Evolutionary conservation across 768 basidiomycete species (phyloP), one percentile per base, ranked within the genome.

Genomic region (Suillus paluster): DNA sequence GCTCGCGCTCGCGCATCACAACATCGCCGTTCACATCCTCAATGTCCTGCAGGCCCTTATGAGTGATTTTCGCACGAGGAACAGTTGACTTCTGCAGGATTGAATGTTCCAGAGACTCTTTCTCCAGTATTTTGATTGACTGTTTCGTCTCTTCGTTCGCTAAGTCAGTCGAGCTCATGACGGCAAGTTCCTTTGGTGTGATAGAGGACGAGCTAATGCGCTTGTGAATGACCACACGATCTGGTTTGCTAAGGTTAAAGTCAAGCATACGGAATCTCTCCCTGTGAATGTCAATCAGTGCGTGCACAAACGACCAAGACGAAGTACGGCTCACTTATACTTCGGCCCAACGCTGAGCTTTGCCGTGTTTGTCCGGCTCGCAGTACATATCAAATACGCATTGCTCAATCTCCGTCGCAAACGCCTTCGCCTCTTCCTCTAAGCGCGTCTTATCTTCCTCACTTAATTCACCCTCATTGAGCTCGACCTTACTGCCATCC

Each of bases 11-110:
- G 67, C 79, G 75, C 52, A 66, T 61, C 27, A 60, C 58, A 21
- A 75, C 74, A 65, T 86, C 84, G 15, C 86, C 89, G 67, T 86
- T 85, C 59, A 89, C 76, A 73, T 88, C 88, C 73, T 97, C 94
- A 69, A 97, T 94, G 69, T 94, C 90, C 80, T 95, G 89, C 64
- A 95, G 77, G 57, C 94, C 94, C 77, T 97, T 97, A 80, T 95
- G 94, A 30, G 94, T 97, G 63, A 94, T 90, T 75, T 95, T 96
- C 58, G 94, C 91, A 39, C 85, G 82, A 38, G 83, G 80, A 25
- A 84, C 82, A 10, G 80, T 78, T 10, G 84, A 80, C 75, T 89
- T 91, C 71, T 86, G 84, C 63, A 95, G 78, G 67, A 96, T 95
- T 9, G 93, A 93, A 73, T 94, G 88, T 72, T 87, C 89, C 68